phyloP scores from a whole-genome alignment of 148 eudicot species.

The Chenopodium berlandieri region DNA sequence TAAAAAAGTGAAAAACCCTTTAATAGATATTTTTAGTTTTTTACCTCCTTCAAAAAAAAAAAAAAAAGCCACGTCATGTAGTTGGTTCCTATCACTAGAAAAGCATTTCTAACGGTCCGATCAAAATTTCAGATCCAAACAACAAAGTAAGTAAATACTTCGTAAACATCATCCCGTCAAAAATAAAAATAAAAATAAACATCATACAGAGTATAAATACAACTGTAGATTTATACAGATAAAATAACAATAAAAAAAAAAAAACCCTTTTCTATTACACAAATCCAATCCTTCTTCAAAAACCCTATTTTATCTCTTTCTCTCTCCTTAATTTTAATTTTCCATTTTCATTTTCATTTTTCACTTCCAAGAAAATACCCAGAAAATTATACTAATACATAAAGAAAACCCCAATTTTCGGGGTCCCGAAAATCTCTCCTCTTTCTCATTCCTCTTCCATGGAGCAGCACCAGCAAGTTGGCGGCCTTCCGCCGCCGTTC shows the following conservation, averaged over 20 bases:
- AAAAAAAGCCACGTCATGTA: neutral
- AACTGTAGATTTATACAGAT: too few species aligned
- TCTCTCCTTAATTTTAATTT: neutral
- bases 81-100: neutral
- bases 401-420: neutral
- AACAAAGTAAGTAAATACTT: neutral
- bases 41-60: too few species aligned
- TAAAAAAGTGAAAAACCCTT: too few species aligned
- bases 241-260: too few species aligned
- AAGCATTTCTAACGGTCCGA: slow-evolving; percentile 9
- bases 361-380: neutral
- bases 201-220: too few species aligned
- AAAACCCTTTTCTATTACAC: too few species aligned
- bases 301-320: slow-evolving; percentile 1
- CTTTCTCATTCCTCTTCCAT: neutral
- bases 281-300: neutral
- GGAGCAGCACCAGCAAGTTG: slow-evolving; percentile 24
- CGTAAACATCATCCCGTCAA: neutral
- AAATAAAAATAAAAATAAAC: too few species aligned
- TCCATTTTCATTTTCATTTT: neutral
- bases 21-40: too few species aligned
- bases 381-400: too few species aligned
- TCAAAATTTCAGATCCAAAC: slow-evolving; percentile 2
- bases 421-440: neutral
- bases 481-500: neutral